Base-by-base conservation (phyloP, 2,329 filamentous ascomycete species). In the Alternaria longipes region DNA sequence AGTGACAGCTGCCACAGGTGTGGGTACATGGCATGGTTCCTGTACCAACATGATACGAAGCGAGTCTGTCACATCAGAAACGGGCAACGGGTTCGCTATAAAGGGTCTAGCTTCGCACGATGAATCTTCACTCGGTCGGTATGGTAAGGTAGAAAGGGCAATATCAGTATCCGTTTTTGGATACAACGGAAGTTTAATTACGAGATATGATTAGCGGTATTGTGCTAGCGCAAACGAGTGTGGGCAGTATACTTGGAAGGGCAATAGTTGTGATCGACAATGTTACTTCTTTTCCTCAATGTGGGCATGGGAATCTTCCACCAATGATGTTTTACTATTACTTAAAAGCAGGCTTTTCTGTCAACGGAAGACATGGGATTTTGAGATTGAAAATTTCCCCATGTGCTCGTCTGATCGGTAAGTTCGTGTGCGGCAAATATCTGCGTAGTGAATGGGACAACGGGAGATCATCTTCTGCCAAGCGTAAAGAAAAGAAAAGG, bases 1-100 rank as follows among this genome's bases (percentile, higher is more conserved):
- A 45, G 56, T 54, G 34, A 49, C 34, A 34, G 56, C 44, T 30
- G 51, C 34, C 46, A 24, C 42, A 41, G 22, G 30, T 54, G 56
- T 42, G 51, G 50, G 16, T 47, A 24, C 44, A 30, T 45, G 40
- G 20, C 28, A 54, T 20, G 36, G 42, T 36, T 49, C 44, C 44
- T n/a, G 45, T 49, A 46, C 56, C 50, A 28, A 28, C 14, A 24
- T 55, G 44, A 44, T 22, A 45, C 22, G 18, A 47, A 51, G 38
- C 53, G 53, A 51, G 49, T 51, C 20, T 34, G 38, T 38, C 46
- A 24, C 20, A 50, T 50, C 32, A 14, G 24, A 46, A 52, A 60
- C 45, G 46, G 53, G 46, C 40, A 41, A 38, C 42, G 18, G 16
- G 24, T 18, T 20, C 12, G n/a, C 53, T 41, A 11, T 12, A 51